A percentile compares a stretch with the other conserved stretches of the same genome.
Evolutionary conservation across 768 basidiomycete species (phyloP).

Genomic region (Sarcomyxa edulis): DNA sequence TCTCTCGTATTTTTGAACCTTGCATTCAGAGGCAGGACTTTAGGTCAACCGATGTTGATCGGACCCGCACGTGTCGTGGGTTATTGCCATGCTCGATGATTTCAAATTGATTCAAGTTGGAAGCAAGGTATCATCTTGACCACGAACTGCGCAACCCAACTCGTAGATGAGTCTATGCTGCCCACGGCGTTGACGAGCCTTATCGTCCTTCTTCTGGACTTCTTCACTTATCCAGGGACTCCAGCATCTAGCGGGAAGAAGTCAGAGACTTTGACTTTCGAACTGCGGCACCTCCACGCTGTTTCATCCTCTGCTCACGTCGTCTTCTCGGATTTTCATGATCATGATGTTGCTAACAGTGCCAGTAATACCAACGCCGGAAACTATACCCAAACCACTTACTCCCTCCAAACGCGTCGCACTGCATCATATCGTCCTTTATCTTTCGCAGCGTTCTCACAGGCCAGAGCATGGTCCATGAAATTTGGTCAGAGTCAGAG

Average conservation of each 20-base stretch:
- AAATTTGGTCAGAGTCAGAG: slow-evolving; percentile 38
- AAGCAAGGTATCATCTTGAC: no score
- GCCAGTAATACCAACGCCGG: slow-evolving; percentile 13
- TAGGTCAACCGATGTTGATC: no score
- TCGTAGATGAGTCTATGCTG: slow-evolving; percentile 28
- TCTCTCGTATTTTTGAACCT: no score
- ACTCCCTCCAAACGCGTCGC: slow-evolving; percentile 32
- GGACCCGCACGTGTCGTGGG: no score
- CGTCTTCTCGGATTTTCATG: slow-evolving; percentile 57
- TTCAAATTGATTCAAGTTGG: no score
- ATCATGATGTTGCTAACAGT: slow-evolving; percentile 19
- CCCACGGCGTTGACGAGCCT: slow-evolving; percentile 40
- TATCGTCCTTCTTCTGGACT: slow-evolving; percentile 36
- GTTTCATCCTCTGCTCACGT: slow-evolving; percentile 43
- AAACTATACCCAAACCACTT: slow-evolving; percentile 15
- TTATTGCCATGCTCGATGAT: no score
- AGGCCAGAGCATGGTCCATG: slow-evolving; percentile 40
- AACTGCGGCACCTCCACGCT: slow-evolving; percentile 60
- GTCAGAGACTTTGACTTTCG: slow-evolving; percentile 32
- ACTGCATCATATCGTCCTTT: slow-evolving; percentile 39
- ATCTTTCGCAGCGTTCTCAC: slow-evolving; percentile 37
- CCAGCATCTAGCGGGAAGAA: slow-evolving; percentile 7
- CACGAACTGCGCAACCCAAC: no score
- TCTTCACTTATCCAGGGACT: slow-evolving; percentile 15
- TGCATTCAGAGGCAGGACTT: no score